A percentile compares a stretch with the other conserved stretches of the same genome.
These are phyloP conservation scores for Ceratocystis colombiana DNA, from an alignment of 2,329 filamentous ascomycete species.

Conservation along the genomic window DNA sequence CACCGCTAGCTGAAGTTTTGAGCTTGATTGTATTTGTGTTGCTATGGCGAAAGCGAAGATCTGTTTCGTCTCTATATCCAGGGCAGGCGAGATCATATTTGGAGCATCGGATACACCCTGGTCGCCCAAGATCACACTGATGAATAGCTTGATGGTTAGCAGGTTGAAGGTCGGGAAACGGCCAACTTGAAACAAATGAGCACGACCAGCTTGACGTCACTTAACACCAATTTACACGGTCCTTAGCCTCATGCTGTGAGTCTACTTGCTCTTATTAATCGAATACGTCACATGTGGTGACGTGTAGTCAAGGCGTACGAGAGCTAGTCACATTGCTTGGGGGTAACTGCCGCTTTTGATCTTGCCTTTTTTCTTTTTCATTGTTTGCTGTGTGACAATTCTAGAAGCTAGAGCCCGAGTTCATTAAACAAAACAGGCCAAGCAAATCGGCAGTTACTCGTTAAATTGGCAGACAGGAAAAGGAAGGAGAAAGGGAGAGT, in stretches of 20 bases:
- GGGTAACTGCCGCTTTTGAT: too few species aligned
- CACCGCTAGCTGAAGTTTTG: slow-evolving; percentile 8
- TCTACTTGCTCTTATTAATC: too few species aligned
- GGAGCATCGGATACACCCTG: slow-evolving; percentile 23
- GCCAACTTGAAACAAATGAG: not conserved
- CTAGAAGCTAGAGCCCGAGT: not conserved
- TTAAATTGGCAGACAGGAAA: not conserved
- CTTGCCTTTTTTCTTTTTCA: too few species aligned
- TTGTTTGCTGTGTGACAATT: not conserved
- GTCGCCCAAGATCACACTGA: slow-evolving; percentile 24
- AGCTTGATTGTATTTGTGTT: slow-evolving; percentile 24
- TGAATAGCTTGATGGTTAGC: not conserved
- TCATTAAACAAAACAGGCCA: not conserved
- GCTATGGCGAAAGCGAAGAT: slow-evolving; percentile 26
- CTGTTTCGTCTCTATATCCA: slow-evolving; percentile 24
- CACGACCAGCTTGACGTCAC: not conserved
- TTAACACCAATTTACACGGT: not conserved
- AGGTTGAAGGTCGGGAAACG: not conserved
- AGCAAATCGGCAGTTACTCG: not conserved
- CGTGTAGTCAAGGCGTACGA: not conserved
- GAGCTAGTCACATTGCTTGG: too few species aligned
- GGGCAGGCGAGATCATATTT: slow-evolving; percentile 23
- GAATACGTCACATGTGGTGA: not conserved
- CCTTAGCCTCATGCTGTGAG: too few species aligned
- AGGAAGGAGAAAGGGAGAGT: not conserved